Evolutionary conservation across 2,329 filamentous ascomycete genomes (phyloP), one percentile per base, ranked within the genome.

Genomic region (Amauroascus niger): DNA sequence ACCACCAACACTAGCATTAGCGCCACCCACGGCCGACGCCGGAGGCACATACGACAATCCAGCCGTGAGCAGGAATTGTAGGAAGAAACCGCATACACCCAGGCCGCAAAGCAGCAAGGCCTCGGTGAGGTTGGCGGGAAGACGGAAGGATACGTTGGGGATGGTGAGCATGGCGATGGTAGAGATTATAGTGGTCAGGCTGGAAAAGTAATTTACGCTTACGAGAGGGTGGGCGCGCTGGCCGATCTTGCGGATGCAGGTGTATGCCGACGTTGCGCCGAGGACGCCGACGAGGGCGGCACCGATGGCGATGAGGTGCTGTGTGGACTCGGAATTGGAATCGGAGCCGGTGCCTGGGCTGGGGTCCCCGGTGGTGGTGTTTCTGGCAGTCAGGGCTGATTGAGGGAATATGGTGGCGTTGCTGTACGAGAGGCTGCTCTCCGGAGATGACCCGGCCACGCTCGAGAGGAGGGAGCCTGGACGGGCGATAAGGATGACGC

Each of bases 21-120:
- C n/a, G n/a, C n/a, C n/a, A 8, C 40, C 30, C 49, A n/a, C 45
- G 52, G 11, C 56, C 43, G 48, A 55, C 2, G 72, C 71, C 1
- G 77, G 78, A 57, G 84, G 84, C 63, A 90, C 86, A 57, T 84
- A 81, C 22, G 84, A 76, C 46, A 96, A 71, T 0, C 88, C 88
- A 0, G 81, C 79, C 1, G 89, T 93, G 16, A 94, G 73, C n/a
- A 94, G 75, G 60, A 88, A 88, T 77, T 95, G 90, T 79, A 91
- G 86, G 20, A 85, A 67, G 64, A 95, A 91, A 0, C 90, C 90
- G 59, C 84, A 84, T 0, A 81, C 63, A 0, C 86, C 87, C 3
- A 95, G 72, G 35, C 83, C 79, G 0, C 83, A 52, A 14, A 95
- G 71, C 37, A 89, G 76, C 0, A 71, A 66, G 84, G 86, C 91